Evolutionary conservation across 768 basidiomycete genomes (phyloP).

Genomic region (Auricularia sp.): DNA sequence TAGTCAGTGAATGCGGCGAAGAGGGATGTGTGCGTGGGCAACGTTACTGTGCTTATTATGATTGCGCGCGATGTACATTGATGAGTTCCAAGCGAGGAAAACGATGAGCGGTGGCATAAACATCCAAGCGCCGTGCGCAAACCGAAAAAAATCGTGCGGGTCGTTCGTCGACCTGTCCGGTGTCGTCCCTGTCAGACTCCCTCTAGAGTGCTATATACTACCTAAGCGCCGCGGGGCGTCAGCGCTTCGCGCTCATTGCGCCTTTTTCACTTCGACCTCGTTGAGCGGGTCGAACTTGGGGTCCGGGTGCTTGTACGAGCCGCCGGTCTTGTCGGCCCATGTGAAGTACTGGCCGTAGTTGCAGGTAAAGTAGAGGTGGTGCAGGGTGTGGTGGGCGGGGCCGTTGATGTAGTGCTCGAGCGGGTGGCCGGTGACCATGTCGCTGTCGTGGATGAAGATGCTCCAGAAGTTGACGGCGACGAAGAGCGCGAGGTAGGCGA

Average conservation of each 20-base stretch:
- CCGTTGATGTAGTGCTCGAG: constrained; percentile 90
- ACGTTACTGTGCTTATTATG: no score
- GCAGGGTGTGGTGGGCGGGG: constrained; percentile 95
- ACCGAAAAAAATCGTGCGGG: no score
- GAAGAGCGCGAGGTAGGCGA: constrained; percentile 75
- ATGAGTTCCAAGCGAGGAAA: no score
- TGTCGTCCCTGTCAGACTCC: no score
- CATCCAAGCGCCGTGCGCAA: no score
- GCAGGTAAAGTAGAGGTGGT: constrained; percentile 93
- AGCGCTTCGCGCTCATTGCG: not conserved
- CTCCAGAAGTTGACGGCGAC: constrained; percentile 90
- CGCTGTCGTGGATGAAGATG: constrained; percentile 95
- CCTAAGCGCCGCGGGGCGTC: no score
- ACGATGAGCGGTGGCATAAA: no score
- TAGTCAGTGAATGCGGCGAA: no score
- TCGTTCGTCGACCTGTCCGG: no score
- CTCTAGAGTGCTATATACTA: no score
- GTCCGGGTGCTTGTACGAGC: constrained; percentile 84
- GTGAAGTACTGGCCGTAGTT: constrained; percentile 99
- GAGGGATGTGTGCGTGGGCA: no score
- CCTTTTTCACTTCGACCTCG: constrained; percentile 33
- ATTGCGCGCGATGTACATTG: no score
- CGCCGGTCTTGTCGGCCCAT: constrained; percentile 76
- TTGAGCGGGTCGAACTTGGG: constrained; percentile 76
- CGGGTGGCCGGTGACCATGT: constrained; percentile 90